Percentiles rank a stretch among this genome's conserved stretches.
These are phyloP conservation scores for Macrolepiota albuminosa DNA, from an alignment of 768 basidiomycete genomes.

Conservation along the genomic window DNA sequence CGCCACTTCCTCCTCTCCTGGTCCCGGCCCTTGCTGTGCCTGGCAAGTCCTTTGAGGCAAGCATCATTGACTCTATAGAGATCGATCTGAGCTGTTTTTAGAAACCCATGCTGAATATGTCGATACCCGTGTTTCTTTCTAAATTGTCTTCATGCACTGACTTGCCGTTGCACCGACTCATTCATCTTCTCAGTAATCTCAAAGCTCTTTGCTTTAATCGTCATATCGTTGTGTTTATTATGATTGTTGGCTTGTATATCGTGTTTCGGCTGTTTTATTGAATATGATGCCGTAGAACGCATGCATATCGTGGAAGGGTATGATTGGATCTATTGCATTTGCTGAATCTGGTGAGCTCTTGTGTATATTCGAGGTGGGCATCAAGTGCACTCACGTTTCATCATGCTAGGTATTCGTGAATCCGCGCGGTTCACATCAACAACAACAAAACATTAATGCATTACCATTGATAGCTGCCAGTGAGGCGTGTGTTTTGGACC, in stretches of 20 bases:
- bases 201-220: slow-evolving; percentile 2
- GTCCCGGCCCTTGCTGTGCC: too few relatives aligned
- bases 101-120: slow-evolving; percentile 1
- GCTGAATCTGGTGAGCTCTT: not conserved
- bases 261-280: not conserved
- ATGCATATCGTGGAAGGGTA: too few relatives aligned
- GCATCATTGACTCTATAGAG: too few relatives aligned
- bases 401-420: not conserved
- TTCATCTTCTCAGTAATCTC: slow-evolving; percentile 2
- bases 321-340: too few relatives aligned
- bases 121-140: not conserved
- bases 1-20: too few relatives aligned
- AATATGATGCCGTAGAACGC: not conserved
- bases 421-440: not conserved
- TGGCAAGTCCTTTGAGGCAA: too few relatives aligned
- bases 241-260: slow-evolving; percentile 3
- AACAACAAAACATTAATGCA: not conserved
- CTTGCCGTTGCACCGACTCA: not conserved
- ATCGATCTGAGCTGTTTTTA: slow-evolving; percentile 36
- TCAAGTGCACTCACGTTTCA: not conserved
- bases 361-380: not conserved
- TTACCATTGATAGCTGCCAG: not conserved
- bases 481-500: not conserved
- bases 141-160: not conserved
- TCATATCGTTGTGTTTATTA: slow-evolving; percentile 7